Evolutionary conservation across 2,329 filamentous ascomycete species (phyloP).

Genomic region (Arthrobotrys conoides): DNA sequence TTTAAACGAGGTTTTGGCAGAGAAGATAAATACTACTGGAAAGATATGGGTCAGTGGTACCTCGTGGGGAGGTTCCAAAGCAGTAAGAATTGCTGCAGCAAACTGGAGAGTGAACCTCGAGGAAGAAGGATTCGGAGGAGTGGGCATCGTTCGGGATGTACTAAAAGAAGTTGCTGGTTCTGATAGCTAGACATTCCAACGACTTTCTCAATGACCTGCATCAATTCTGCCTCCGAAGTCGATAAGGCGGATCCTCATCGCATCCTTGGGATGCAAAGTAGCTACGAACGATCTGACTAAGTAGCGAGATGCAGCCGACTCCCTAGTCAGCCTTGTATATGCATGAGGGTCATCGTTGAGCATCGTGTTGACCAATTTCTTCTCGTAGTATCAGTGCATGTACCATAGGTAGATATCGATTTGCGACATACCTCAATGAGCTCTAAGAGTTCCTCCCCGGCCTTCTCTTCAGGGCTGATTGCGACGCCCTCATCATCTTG

Average conservation of each 20-base stretch:
- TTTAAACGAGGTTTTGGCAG: constrained; percentile 78
- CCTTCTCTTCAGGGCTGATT: constrained; percentile 30
- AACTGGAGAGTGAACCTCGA: constrained; percentile 84
- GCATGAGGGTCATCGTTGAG: constrained; percentile 49
- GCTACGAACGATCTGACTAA: constrained; percentile 55
- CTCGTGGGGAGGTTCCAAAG: constrained; percentile 78
- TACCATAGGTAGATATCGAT: background rate
- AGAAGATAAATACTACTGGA: constrained; percentile 79
- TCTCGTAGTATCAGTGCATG: constrained; percentile 1
- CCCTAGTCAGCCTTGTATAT: constrained; percentile 52
- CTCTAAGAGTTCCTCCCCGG: constrained; percentile 39
- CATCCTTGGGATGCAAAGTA: constrained; percentile 58
- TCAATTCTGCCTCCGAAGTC: constrained; percentile 58
- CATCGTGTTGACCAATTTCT: constrained; percentile 49
- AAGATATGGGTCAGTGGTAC: constrained; percentile 88
- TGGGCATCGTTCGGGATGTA: constrained; percentile 76
- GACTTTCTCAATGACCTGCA: constrained; percentile 13
- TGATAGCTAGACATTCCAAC: background rate
- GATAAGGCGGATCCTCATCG: constrained; percentile 52
- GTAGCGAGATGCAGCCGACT: constrained; percentile 55
- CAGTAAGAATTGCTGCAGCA: constrained; percentile 85
- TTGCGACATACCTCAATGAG: constrained; percentile 43
- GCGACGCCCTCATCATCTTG: constrained; percentile 27
- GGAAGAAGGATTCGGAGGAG: constrained; percentile 70
- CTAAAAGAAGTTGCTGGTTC: constrained; percentile 70